Base-by-base conservation (phyloP, 2,329 filamentous ascomycete genomes). In the Ophiostoma sp. region DNA sequence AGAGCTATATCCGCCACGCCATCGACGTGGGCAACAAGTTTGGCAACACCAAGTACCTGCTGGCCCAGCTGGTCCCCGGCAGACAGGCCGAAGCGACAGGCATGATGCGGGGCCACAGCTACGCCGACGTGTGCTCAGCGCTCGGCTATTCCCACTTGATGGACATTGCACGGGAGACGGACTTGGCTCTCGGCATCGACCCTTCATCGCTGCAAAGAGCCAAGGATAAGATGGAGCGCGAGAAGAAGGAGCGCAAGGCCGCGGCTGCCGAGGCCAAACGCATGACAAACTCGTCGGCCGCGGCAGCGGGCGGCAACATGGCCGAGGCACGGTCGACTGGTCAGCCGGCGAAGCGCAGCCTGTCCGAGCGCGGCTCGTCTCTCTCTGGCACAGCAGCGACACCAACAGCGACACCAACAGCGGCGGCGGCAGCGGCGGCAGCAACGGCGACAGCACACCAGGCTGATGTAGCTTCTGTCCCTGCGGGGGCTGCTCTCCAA, bases 41-140 rank as follows among this genome's bases (percentile, higher is more conserved):
- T 77, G 89, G 90, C 62, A 99, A 99, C 79, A 97, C 93, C 5
- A 99, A 99, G 77, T 99, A 90, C 76, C 82, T 95, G 44, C 85
- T 99, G 41, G 86, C 86, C 58, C 92, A 97, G 77, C 85, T 97
- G 78, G 87, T 98, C 38, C 92, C 93, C 0, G 92, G 93, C 16
- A 96, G 93, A 76, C 82, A 86, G 64, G 81, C 84, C 52, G 81
- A 81, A 0, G 90, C 89, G 76, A 82, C 83, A 69, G 77, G 81
- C 3, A 82, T 95, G 73, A 87, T 85, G 71, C 78, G 80, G 64
- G 84, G 85, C 70, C 93, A 89, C 79, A 89, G 85, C 73, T 97
- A 97, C 75, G 80, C 79, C 8, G 87, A 90, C 66, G 77, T 89
- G 1, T 90, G 92, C 74, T 81, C 87, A 68, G 79, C 83, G 1